Evolutionary conservation across 192 early-diverging fungal species (phyloP), one percentile per base, ranked within the genome.

Genomic region (Fimicolochytrium jonesii): DNA sequence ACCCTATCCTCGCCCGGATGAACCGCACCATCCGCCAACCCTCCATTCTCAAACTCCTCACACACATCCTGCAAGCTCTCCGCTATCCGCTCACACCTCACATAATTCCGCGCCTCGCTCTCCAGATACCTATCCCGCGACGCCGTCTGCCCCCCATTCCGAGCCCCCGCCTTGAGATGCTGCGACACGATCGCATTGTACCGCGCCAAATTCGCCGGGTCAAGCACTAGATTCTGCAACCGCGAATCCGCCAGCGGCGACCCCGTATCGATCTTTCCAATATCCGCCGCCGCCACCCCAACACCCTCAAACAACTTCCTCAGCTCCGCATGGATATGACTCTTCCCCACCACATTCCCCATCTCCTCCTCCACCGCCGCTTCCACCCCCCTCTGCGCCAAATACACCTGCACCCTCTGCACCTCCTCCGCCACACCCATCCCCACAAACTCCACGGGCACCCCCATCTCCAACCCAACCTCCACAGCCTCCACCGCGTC

Each of bases 381-480:
- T 17, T 39, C 37, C 10, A 39, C 10, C 9, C 10, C 9, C 37
- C 37, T 9, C 9, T 17, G 9, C 20, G 57, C 41, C 6, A 67
- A 22, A 20, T 51, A 34, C 11, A 54, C 35, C 9, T 51, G 44
- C 9, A 56, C 26, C 23, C 57, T 44, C 41, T 50, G 46, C 18
- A 9, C 28, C 32, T 67, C 66, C 57, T 67, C 66, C 5, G 56
- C 56, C 7, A 25, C 7, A 13, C 56, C 56, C 33, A 67, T 51
- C n/a, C 57, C 57, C 20, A 67, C 60, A 20, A 47, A 67, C 56
- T 59, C 66, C 1, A 67, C 66, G 28, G 62, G 62, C 25, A 64
- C 26, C 2, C 25, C 1, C 52, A 44, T 17, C 6, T 35, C 51
- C 18, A 41, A 39, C 10, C 51, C 46, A 6, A 35, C 32, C 26